Evolutionary conservation across 108 stramenopile genomes (phyloP).

Genomic region (Fragilaria crotonensis): DNA sequence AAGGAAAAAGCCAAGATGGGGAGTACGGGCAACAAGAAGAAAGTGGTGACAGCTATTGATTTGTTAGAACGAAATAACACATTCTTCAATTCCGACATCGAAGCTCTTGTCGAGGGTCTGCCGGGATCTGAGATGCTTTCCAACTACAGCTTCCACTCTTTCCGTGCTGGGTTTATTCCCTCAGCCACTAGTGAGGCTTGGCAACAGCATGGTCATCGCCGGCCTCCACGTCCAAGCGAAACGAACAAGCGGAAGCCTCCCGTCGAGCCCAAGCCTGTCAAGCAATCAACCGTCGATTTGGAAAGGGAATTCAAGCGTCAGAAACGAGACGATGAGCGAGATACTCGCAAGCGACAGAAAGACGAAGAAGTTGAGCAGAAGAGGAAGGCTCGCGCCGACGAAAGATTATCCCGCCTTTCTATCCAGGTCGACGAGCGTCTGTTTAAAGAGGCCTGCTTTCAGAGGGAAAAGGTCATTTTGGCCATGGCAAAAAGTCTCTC

Average conservation of each 20-base stretch:
- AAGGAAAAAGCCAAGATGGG: slow-evolving; percentile 80
- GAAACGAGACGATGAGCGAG: slow-evolving; percentile 49
- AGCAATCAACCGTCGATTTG: slow-evolving; percentile 21
- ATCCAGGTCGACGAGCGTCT: slow-evolving; percentile 77
- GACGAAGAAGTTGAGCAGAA: slow-evolving; percentile 71
- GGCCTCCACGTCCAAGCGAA: slow-evolving; percentile 14
- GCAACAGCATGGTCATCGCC: slow-evolving; percentile 18
- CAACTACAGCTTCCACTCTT: slow-evolving; percentile 50
- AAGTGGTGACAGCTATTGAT: slow-evolving; percentile 60
- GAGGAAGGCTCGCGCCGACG: slow-evolving; percentile 58
- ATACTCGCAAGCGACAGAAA: slow-evolving; percentile 51
- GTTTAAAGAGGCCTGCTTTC: slow-evolving; percentile 58
- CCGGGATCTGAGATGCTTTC: slow-evolving; percentile 67
- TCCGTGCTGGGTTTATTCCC: slow-evolving; percentile 28
- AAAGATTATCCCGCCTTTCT: slow-evolving; percentile 53
- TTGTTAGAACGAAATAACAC: slow-evolving; percentile 69
- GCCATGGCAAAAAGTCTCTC: slow-evolving; percentile 47
- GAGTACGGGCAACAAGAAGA: slow-evolving; percentile 73
- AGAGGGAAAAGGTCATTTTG: slow-evolving; percentile 61
- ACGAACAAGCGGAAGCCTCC: slow-evolving; percentile 35
- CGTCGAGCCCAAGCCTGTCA: slow-evolving; percentile 34
- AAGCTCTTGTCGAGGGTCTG: slow-evolving; percentile 70
- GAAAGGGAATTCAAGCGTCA: slow-evolving; percentile 55
- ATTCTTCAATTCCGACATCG: slow-evolving; percentile 68
- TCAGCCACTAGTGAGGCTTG: slow-evolving; percentile 39